Evolutionary conservation across 2,329 filamentous ascomycete species (phyloP).

Genomic region (Trichoderma polysporum): DNA sequence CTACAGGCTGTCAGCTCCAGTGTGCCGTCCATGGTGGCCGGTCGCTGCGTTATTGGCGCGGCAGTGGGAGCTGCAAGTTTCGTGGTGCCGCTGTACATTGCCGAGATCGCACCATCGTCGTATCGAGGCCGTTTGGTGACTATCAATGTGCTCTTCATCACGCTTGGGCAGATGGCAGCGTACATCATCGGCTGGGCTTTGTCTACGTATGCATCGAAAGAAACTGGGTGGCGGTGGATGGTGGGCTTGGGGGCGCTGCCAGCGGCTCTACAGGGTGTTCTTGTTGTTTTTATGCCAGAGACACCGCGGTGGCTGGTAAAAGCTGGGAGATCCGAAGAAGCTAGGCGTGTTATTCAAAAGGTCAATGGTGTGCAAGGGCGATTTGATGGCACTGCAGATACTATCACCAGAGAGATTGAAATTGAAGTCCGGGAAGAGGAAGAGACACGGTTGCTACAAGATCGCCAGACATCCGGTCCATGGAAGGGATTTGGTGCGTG

Average conservation of each 20-base stretch:
- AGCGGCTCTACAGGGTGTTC: constrained; percentile 65
- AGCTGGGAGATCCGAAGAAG: constrained; percentile 60
- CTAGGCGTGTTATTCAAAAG: constrained; percentile 62
- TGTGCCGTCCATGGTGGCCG: constrained; percentile 64
- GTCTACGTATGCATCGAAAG: constrained; percentile 49
- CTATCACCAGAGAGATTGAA: constrained; percentile 68
- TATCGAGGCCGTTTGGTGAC: constrained; percentile 80
- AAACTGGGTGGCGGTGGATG: constrained; percentile 83
- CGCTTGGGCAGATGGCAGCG: constrained; percentile 82
- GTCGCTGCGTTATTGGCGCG: constrained; percentile 67
- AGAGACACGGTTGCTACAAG: constrained; percentile 44
- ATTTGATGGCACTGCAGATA: constrained; percentile 51
- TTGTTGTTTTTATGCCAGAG: constrained; percentile 77
- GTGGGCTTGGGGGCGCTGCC: constrained; percentile 82
- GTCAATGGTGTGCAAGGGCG: constrained; percentile 57
- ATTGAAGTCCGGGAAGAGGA: constrained; percentile 71
- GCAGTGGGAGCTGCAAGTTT: constrained; percentile 77
- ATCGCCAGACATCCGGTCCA: constrained; percentile 29
- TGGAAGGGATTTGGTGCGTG: constrained; percentile 48
- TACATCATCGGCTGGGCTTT: constrained; percentile 82
- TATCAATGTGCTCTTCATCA: constrained; percentile 79
- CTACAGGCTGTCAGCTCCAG: constrained; percentile 60
- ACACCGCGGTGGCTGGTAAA: constrained; percentile 85
- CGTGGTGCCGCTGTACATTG: constrained; percentile 84
- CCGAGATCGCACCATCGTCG: constrained; percentile 75